Base-by-base conservation (phyloP, 768 basidiomycete species). In the Baorangia bicolor region DNA sequence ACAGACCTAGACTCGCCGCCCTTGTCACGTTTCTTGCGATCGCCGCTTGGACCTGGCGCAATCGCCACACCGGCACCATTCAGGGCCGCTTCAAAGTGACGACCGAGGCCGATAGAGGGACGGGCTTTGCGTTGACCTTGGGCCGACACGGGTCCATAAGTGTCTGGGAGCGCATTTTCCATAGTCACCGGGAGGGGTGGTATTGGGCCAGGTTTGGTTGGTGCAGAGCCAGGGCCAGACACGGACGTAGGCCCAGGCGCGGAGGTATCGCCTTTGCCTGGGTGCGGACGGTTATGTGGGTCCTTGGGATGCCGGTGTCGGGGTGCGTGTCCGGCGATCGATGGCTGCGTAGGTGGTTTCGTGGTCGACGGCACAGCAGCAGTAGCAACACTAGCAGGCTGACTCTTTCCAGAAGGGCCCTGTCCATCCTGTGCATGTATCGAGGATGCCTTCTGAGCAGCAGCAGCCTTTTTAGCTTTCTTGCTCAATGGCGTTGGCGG, bases 41-140 rank as follows among this genome's bases (percentile, higher is more conserved):
- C 73, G 33, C 65, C 58, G 4, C 27, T 9, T 2, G 61, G 23
- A 6, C 35, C 13, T 2, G 66, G 55, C 4, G 57, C 64, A n/a
- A 77, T 69, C 2, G 42, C 61, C 5, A 83, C 82, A 6, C 84
- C 85, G 1, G 83, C 82, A 0, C 86, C 83, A 53, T 70, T 88
- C 28, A 91, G 69, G 9, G 89, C 89, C 8, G 83, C 87, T 61
- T 89, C 87, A 49, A 91, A 86, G 14, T 89, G 86, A 13, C 88
- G 77, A 0, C 78, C 85, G 9, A 87, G 65, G 0, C 87, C 86
- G 31, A 90, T 71, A 11, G 86, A 75, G 2, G 86, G 86, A 7
- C 87, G 81, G 5, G 69, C 59, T 31, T 83, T 77, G 23, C 81
- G 78, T 3, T 74, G 55, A 0, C 53, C 31, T 58, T 23, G 55